A percentile compares a stretch with the other conserved stretches of the same genome.
Conservation (phyloP, 805 yeast genomes). For the Wickerhamomyces queroliae region DNA sequence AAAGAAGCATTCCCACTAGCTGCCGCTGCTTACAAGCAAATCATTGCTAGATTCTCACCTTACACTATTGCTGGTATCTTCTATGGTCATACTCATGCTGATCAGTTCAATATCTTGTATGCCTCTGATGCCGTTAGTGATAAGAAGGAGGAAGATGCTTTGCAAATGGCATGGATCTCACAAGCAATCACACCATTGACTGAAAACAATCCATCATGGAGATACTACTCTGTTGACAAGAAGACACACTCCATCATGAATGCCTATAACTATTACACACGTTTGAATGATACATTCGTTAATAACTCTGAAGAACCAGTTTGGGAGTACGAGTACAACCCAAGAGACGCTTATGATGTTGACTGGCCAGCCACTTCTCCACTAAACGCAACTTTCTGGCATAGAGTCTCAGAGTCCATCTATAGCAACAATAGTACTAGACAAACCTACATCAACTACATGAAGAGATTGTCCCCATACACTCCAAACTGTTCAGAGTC, state of each 20-base stretch:
- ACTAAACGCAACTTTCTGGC: conserved; percentile 67
- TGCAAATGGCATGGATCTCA: conserved; percentile 57
- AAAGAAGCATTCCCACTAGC: conserved; percentile 61
- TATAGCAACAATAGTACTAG: conserved; percentile 35
- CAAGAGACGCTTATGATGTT: conserved; percentile 52
- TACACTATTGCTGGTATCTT: conserved; percentile 62
- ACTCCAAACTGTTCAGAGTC: conserved; percentile 39
- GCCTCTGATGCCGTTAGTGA: conserved; percentile 29
- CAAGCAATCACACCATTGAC: conserved; percentile 62
- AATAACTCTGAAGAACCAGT: conserved; percentile 50
- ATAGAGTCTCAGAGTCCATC: conserved; percentile 32
- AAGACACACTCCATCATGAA: conserved; percentile 56
- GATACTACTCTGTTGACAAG: conserved; percentile 62
- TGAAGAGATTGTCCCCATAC: conserved; percentile 51
- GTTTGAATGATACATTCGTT: conserved; percentile 49
- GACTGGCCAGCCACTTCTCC: conserved; percentile 59
- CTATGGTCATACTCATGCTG: conserved; percentile 69
- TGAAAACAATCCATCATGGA: conserved; percentile 64
- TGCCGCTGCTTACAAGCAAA: conserved; percentile 47
- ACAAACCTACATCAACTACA: conserved; percentile 41
- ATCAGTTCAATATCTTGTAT: conserved; percentile 58
- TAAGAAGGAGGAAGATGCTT: conserved; percentile 36
- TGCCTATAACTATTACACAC: conserved; percentile 52
- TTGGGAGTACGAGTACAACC: conserved; percentile 61
- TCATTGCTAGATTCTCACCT: conserved; percentile 63